phyloP scores from a whole-genome alignment of 495 filamentous ascomycete genomes.

The Penicillium dipodomyicola region DNA sequence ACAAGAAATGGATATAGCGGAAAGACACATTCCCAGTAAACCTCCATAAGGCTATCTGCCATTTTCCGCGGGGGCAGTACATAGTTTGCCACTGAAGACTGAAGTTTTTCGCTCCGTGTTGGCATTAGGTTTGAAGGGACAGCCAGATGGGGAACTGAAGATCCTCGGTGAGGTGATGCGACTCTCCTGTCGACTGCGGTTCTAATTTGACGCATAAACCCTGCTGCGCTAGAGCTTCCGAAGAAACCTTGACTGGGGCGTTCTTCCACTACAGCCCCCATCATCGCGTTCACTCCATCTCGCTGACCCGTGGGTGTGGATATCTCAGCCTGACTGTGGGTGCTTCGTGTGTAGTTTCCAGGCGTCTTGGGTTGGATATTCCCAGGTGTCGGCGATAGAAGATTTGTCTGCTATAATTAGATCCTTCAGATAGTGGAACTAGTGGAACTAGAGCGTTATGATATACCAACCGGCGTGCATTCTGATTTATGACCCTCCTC shows the following conservation, averaged over 20 bases:
- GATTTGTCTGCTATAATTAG: neutral
- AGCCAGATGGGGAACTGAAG: constrained; percentile 15
- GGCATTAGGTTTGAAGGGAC: constrained; percentile 20
- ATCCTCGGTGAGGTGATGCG: constrained; percentile 21
- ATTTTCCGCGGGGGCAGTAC: constrained; percentile 40
- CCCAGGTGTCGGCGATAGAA: constrained; percentile 7
- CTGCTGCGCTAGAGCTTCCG: constrained; percentile 38
- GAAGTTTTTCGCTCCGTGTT: constrained; percentile 12
- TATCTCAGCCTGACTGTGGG: neutral
- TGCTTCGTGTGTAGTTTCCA: neutral
- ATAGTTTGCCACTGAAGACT: constrained; percentile 23
- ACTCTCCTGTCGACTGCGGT: constrained; percentile 36
- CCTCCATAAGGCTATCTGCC: constrained; percentile 39
- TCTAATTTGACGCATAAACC: constrained; percentile 42
- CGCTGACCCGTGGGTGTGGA: neutral
- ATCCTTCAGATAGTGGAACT: neutral
- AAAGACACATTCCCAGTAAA: constrained; percentile 44
- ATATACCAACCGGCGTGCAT: constrained; percentile 17
- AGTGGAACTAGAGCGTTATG: neutral
- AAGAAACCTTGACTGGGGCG: constrained; percentile 36
- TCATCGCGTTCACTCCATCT: constrained; percentile 41
- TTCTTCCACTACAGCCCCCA: constrained; percentile 39
- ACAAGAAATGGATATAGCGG: constrained; percentile 43
- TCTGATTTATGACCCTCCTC: constrained; percentile 11
- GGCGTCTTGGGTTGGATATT: constrained; percentile 2